Base-by-base conservation (phyloP, 208 protist species). In the Crithidia bombi region DNA sequence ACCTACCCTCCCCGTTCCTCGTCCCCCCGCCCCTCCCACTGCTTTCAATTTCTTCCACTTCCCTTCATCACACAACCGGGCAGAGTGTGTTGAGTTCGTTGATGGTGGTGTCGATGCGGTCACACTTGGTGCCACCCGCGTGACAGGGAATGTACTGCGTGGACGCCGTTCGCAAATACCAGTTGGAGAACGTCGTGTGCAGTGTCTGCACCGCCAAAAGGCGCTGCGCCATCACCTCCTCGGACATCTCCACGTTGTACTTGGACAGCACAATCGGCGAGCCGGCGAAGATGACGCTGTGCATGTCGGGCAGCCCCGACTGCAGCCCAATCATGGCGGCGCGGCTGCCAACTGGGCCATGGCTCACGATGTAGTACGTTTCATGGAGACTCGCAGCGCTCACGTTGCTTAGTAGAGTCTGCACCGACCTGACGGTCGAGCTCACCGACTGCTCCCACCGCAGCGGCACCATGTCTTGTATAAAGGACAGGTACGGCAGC, bases 91-190 rank as follows among this genome's bases (percentile, higher is more conserved):
- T 41, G 10, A 86, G 65, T 28, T 69, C 44, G 9, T 72, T 5
- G 30, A 78, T 72, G 12, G 80, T 85, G 12, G 50, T 65, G 25
- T 86, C 72, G 17, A 86, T 75, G 41, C 46, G 69, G 36, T 85
- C 67, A 32, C 82, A 89, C 17, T 23, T 58, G 4, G 35, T 69
- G 23, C 63, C 70, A n/a, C 63, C 64, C 2, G 47, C 6, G 19
- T 44, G 15, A 73, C 86, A 91, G 2, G 81, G 83, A 11, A 91
- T 63, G 25, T 62, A 81, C 30, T 88, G 80, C 32, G 52, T 74
- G 21, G 69, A 63, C 0, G 55, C 59, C 21, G 62, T 75, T 17
- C 74, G 75, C 35, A 89, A 38, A 44, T 81, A 88, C 69, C 74
- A 82, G 38, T 58, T 71, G 11, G 70, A 66, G 47, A 81, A 73